phyloP scores from a whole-genome alignment of 768 basidiomycete species.

The Thelephora aurantiotincta region DNA sequence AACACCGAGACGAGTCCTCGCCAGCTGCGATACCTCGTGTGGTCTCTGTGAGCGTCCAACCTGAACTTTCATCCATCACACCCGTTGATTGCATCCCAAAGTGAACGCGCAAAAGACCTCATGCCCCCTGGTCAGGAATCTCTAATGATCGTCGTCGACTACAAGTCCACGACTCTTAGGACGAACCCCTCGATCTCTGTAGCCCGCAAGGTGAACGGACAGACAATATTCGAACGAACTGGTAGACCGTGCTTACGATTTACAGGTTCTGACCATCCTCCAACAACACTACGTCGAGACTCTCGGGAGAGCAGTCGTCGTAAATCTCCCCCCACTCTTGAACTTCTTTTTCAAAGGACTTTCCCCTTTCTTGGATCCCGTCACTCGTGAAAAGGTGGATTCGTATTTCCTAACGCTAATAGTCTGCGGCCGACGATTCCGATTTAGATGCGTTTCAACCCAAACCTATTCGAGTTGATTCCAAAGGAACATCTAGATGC shows the following conservation, averaged over 20 bases:
- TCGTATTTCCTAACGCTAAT: neutral
- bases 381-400: conserved; percentile 74
- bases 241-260: neutral
- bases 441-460: conserved; percentile 79
- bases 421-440: neutral
- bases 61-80: neutral
- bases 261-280: conserved; percentile 57
- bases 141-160: conserved; percentile 65
- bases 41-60: conserved; percentile 54
- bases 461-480: conserved; percentile 62
- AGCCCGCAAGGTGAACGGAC: conserved; percentile 44
- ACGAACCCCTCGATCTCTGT: conserved; percentile 77
- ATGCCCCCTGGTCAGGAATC: conserved; percentile 80
- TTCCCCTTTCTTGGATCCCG: conserved; percentile 75
- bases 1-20: conserved; percentile 68
- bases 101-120: conserved; percentile 75
- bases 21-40: conserved; percentile 77
- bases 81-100: conserved; percentile 20
- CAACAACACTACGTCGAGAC: conserved; percentile 87
- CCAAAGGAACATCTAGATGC: conserved; percentile 65
- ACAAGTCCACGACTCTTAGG: conserved; percentile 66
- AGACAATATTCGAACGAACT: neutral
- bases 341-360: conserved; percentile 77
- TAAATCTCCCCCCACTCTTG: conserved; percentile 64
- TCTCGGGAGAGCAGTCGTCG: conserved; percentile 70